Evolutionary conservation across 306 rosid species (phyloP).

Genomic region (Gastrolobium villosum): DNA sequence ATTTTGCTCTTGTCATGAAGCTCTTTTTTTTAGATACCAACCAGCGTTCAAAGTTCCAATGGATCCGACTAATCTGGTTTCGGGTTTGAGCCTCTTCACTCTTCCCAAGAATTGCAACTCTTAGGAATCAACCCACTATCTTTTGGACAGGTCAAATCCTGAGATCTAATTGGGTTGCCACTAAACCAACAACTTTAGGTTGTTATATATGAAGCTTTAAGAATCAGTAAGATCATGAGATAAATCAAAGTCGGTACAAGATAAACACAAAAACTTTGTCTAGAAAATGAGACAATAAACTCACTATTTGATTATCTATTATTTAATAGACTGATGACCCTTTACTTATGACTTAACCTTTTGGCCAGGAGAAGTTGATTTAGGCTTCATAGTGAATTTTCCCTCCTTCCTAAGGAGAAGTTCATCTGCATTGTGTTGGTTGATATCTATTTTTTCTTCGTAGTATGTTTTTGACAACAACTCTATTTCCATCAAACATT

Average conservation of each 20-base stretch:
- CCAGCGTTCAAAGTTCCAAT: too few species aligned
- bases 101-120: too few species aligned
- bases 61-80: too few species aligned
- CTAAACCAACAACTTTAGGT: too few species aligned
- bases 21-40: too few species aligned
- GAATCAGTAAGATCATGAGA: neutral
- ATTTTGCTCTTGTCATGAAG: neutral
- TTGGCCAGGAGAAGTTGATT: neutral
- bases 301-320: neutral
- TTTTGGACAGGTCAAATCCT: too few species aligned
- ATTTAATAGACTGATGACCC: neutral
- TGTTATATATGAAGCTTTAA: neutral
- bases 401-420: neutral
- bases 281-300: conserved; percentile 12
- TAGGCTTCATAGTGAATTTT: conserved; percentile 1
- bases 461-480: neutral
- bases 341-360: neutral
- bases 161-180: too few species aligned
- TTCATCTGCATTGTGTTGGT: neutral
- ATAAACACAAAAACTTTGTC: neutral
- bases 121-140: too few species aligned
- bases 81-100: too few species aligned
- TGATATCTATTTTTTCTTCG: neutral
- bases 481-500: too few species aligned
- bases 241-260: neutral